Evolutionary conservation across 768 basidiomycete species (phyloP).

Genomic region (Sporobolomyces roseus): DNA sequence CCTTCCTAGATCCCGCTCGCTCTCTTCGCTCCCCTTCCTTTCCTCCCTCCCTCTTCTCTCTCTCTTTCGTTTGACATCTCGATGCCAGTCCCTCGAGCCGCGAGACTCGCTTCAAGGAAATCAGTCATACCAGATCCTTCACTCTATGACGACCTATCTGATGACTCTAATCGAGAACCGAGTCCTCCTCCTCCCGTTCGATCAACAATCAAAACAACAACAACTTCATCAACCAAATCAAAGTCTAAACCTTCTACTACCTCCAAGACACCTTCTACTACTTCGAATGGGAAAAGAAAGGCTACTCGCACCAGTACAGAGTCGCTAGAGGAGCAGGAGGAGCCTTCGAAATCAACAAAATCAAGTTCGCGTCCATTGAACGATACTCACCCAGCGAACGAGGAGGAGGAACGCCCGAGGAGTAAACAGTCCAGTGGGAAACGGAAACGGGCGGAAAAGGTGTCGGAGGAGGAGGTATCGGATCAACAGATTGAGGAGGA

Average conservation of each 20-base stretch:
- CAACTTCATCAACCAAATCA: conserved; percentile 6
- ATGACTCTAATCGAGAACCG: conserved; percentile 21
- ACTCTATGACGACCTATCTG: conserved; percentile 22
- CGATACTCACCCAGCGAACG: background rate
- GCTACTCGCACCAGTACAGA: conserved; percentile 6
- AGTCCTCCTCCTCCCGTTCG: conserved; percentile 1
- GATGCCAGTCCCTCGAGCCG: conserved; percentile 28
- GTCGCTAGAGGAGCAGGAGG: background rate
- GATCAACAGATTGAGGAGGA: background rate
- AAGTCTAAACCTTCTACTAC: conserved; percentile 7
- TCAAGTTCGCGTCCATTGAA: background rate
- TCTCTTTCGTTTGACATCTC: background rate
- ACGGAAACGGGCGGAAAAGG: conserved; percentile 1
- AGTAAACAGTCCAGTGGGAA: background rate
- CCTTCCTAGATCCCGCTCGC: background rate
- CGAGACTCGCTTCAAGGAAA: conserved; percentile 5
- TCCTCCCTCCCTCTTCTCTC: background rate
- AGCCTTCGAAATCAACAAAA: background rate
- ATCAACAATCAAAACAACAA: conserved; percentile 24
- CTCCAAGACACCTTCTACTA: background rate
- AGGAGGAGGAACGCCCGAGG: background rate
- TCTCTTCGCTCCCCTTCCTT: background rate
- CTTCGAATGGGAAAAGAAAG: background rate
- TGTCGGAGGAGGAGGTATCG: background rate
- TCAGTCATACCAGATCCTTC: conserved; percentile 29